Base-by-base conservation (phyloP, 176 grass and related monocot genomes). In the Eragrostis nindensis region DNA sequence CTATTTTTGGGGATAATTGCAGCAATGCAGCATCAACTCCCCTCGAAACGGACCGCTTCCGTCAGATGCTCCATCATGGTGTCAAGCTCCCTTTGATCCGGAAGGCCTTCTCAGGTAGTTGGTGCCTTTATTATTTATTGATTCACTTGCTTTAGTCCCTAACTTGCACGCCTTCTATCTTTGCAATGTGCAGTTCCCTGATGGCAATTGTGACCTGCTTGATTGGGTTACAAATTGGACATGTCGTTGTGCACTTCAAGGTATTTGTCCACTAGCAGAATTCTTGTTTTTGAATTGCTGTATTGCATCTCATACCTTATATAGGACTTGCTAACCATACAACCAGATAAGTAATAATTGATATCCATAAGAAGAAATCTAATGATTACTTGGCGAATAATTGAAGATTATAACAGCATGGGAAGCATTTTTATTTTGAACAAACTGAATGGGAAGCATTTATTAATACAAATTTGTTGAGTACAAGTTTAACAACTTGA, bases 131-230 rank as follows among this genome's bases (percentile, higher is more conserved):
- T 5, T 67, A 12, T 2, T 17, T 76, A 13, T 18, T 52, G 66
- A 12, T 19, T 66, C 48, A 36, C 1, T 27, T 53, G 9, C 21
- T 80, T 21, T 66, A 18, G 19, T 19, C 10, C n/a, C 57, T 80
- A 49, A 41, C n/a, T 25, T 4, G 21, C 55, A n/a, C 29, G 24
- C 48, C 19, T 6, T 81, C 11, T 41, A 15, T 49, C 1, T 60
- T 53, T 42, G 6, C 30, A 11, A 75, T 38, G 12, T 66, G 32
- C 77, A 97, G 91, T 74, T 90, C 89, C 30, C 26, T 97, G 38
- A 97, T 97, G 94, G 87, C 91, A 21, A 94, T 84, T 5, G 91
- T 94, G 15, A 94, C 94, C 24, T 97, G 94, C 83, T 90, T 97
- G 56, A 76, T 94, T 4, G 94, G 94, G n/a, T 81, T 97, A 66